Base-by-base conservation (phyloP, 2,329 filamentous ascomycete genomes). In the Fusarium hainanense region DNA sequence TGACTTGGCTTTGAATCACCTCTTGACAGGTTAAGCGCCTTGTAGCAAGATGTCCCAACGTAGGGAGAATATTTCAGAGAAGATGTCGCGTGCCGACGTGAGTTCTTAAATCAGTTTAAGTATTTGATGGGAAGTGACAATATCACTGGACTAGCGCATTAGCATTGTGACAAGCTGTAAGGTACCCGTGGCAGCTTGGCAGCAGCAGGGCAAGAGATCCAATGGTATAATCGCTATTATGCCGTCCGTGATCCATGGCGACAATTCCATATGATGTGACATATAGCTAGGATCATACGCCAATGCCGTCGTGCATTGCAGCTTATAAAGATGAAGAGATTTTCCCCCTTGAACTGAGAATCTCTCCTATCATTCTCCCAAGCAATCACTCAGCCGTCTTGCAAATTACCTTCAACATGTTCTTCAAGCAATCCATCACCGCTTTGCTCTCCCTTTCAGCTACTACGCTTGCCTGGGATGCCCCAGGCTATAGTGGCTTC, bases 401-500 rank as follows among this genome's bases (percentile, higher is more conserved):
- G 18, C 6, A 14, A 16, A 21, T 3, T 12, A 43, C 9, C 7
- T 10, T 34, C 50, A 64, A 41, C 5, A 64, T 64, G 61, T 34
- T 58, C 9, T 64, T 57, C 25, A 64, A 64, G 21, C 43, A 48
- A 28, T 14, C 27, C 0, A 11, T 57, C 4, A 12, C 51, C 4
- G 10, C n/a, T 13, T 14, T 64, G 0, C 13, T 43, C 1, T 37
- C 43, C 0, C 30, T 49, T 2, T 37, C 61, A 7, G 28, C 37
- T 2, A 34, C 25, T 1, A 20, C 40, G 10, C 34, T 69, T 11
- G 70, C 70, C 9, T 73, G 68, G 70, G 60, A 73, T 16, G 73
- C 80, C 1, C 84, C 84, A 0, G 63, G 60, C 12, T 79, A 84
- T 48, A 55, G 74, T 12, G 83, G 83, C 16, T 82, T 80, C 71